phyloP scores from a whole-genome alignment of 805 yeast species.

The Pichia insulana region DNA sequence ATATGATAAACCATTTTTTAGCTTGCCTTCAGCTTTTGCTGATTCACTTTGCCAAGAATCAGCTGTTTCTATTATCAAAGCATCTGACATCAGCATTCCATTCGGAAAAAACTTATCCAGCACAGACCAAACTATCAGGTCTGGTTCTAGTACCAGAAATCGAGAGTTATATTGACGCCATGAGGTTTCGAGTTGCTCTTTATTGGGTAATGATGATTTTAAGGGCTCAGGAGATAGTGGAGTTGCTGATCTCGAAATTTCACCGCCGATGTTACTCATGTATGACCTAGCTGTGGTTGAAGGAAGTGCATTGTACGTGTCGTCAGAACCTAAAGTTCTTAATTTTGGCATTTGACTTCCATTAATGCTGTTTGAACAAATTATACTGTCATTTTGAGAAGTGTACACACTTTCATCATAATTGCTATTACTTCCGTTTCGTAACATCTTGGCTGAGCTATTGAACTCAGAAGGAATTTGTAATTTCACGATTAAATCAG shows the following conservation, averaged over 20 bases:
- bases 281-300: neutral
- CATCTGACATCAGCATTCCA: slow-evolving; percentile 63
- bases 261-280: neutral
- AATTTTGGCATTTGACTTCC: neutral
- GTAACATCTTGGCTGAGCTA: neutral
- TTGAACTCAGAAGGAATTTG: slow-evolving; percentile 13
- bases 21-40: slow-evolving; percentile 4
- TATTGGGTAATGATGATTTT: slow-evolving; percentile 14
- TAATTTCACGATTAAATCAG: slow-evolving; percentile 43
- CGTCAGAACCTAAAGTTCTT: neutral
- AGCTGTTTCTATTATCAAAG: slow-evolving; percentile 44
- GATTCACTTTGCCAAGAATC: slow-evolving; percentile 22
- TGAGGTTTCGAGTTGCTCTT: neutral
- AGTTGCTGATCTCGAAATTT: slow-evolving; percentile 3
- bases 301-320: neutral
- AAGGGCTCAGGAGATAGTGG: slow-evolving; percentile 26
- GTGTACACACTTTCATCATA: neutral
- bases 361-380: neutral
- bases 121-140: slow-evolving; percentile 47
- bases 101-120: slow-evolving; percentile 52
- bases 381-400: neutral
- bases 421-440: neutral
- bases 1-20: neutral
- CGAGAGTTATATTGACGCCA: neutral
- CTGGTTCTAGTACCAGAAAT: slow-evolving; percentile 41